Evolutionary conservation across 345 rosid species (phyloP), one percentile per base, ranked within the genome.

Genomic region (Linum usitatissimum): DNA sequence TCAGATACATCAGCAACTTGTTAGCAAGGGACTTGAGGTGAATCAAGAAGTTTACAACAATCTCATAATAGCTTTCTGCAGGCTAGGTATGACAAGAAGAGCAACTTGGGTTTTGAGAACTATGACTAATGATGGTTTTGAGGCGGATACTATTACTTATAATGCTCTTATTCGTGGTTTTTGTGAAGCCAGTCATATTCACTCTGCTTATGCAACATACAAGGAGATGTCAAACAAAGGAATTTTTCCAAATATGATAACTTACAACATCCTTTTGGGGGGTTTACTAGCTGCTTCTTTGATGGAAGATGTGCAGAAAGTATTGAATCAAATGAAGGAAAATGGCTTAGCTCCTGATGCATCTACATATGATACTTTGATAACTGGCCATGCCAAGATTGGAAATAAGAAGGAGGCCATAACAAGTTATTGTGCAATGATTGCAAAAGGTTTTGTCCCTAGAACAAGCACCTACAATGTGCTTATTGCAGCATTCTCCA

Each of bases 141-240:
- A 62, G 54, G 71, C 84, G 14, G 80, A 89, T 66, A 72, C 79
- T 1, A 56, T 78, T 58, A 85, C 93, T 31, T 89, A 76, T 70
- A 92, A 92, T 73, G 79, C 89, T 9, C 81, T 92, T 60, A 82
- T 92, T 40, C 79, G 62, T 42, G 96, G 96, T 59, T 81, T 84
- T 69, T 81, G 80, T 66, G 75, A 70, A 59, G 69, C 85, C 66
- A 77, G 92, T 65, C 87, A 81, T 73, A 31, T 80, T 38, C 42
- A 68, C 18, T 80, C 65, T 63, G 93, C 93, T 60, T 66, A 76
- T 36, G 69, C 82, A 42, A 79, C 77, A n/a, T 81, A 73, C 68
- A 67, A 73, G 58, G 71, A 63, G 61, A 84, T 89, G 95, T 59
- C 78, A 68, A 71, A 71, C n/a, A 69, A 76, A 74, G 84, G 85